Evolutionary conservation across 2,329 filamentous ascomycete species (phyloP).

Genomic region (Pyrenochaeta sp.): DNA sequence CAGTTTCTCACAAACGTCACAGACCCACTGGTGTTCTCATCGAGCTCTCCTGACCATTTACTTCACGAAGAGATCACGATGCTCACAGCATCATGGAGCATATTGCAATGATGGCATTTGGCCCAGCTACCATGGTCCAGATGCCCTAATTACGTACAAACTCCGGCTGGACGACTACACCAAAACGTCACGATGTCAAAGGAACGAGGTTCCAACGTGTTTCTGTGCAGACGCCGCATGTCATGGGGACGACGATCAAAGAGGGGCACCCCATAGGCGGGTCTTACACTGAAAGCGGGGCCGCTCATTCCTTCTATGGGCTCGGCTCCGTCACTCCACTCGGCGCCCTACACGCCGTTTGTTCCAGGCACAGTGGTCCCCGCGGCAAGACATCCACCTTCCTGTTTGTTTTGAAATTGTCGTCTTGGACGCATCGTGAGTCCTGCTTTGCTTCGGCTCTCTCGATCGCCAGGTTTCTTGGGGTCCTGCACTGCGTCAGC

Average conservation of each 20-base stretch:
- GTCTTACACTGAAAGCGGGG: constrained; percentile 20
- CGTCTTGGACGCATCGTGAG: constrained; percentile 12
- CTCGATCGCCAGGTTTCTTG: background rate
- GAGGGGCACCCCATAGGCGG: constrained; percentile 21
- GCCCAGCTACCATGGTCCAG: constrained; percentile 15
- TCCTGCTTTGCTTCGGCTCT: constrained; percentile 1
- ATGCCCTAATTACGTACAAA: constrained; percentile 34
- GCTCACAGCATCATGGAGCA: constrained; percentile 1
- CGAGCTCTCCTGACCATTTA: constrained; percentile 1
- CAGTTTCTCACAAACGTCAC: constrained; percentile 22
- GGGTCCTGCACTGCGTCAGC: constrained; percentile 10
- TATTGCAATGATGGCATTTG: constrained; percentile 32
- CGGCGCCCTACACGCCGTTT: constrained; percentile 7
- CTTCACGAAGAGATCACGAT: constrained; percentile 3
- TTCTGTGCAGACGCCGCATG: constrained; percentile 25
- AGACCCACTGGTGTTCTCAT: constrained; percentile 14
- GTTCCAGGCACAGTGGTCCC: constrained; percentile 18
- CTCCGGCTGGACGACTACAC: constrained; percentile 15
- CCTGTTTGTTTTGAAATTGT: constrained; percentile 28
- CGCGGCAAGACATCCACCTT: constrained; percentile 25
- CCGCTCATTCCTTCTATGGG: constrained; percentile 30
- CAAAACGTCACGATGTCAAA: constrained; percentile 41
- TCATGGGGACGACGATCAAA: constrained; percentile 41
- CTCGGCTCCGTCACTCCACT: constrained; percentile 19
- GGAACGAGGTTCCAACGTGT: constrained; percentile 22